phyloP scores from a whole-genome alignment of 345 rosid species.

The Pistacia integerrima region DNA sequence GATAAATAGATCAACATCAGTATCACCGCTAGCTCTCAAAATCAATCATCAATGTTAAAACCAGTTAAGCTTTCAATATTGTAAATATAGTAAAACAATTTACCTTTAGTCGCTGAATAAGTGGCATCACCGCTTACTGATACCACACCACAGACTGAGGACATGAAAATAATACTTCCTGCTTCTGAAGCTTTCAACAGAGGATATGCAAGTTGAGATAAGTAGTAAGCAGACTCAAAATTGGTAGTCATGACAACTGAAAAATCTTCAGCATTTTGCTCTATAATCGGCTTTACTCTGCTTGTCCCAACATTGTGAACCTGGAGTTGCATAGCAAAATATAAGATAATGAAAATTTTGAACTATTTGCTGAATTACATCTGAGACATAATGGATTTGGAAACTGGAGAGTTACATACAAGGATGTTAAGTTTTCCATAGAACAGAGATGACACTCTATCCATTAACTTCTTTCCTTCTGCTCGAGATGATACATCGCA shows the following conservation, averaged over 20 bases:
- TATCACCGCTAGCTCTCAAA: no score
- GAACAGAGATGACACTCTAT: conserved; percentile 26
- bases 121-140: conserved; percentile 15
- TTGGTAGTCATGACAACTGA: conserved; percentile 28
- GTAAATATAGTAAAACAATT: no score
- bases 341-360: no score
- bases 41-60: no score
- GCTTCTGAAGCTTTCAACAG: conserved; percentile 52
- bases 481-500: conserved; percentile 40
- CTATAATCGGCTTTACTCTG: conserved; percentile 37
- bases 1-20: background rate
- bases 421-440: conserved; percentile 41
- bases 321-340: conserved; percentile 22
- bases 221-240: conserved; percentile 34
- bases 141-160: conserved; percentile 44
- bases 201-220: conserved; percentile 61
- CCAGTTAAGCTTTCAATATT: no score
- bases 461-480: conserved; percentile 38
- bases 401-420: conserved; percentile 18
- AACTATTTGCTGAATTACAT: no score
- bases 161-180: conserved; percentile 58
- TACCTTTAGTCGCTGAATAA: background rate
- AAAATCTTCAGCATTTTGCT: conserved; percentile 40
- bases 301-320: conserved; percentile 54
- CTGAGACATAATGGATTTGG: no score